Percentiles rank a stretch among this genome's conserved stretches.
Evolutionary conservation across 305 asterid genomes (phyloP).

Genomic region (Fraxinus dipetala): DNA sequence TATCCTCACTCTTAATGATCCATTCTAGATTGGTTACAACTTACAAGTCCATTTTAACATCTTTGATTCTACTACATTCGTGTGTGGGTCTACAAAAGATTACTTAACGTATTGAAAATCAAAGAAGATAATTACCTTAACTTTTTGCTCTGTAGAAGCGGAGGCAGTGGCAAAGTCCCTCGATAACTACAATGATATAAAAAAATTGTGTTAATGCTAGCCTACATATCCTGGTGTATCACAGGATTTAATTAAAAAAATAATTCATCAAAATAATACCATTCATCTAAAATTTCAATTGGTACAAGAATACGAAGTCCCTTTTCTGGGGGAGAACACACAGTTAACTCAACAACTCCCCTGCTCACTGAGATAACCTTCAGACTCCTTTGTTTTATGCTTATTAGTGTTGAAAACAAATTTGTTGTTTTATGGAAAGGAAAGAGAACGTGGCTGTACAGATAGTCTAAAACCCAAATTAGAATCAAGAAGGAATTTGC

Average conservation of each 20-base stretch:
- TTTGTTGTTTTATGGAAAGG: background rate
- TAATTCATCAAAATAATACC: background rate
- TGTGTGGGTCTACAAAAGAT: background rate
- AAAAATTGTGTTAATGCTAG: slow-evolving; percentile 10
- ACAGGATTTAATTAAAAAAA: background rate
- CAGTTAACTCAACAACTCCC: background rate
- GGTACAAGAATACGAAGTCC: background rate
- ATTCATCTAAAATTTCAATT: background rate
- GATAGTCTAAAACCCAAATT: background rate
- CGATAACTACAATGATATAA: slow-evolving; percentile 42
- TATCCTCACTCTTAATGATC: background rate
- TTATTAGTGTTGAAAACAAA: background rate
- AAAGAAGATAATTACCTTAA: slow-evolving; percentile 50
- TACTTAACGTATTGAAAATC: slow-evolving; percentile 48
- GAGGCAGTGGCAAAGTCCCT: slow-evolving; percentile 60
- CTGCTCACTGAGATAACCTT: background rate
- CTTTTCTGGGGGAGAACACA: background rate
- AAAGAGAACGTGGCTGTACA: background rate
- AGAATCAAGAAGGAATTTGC: background rate
- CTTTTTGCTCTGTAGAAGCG: slow-evolving; percentile 56
- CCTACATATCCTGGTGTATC: background rate
- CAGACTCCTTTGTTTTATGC: background rate
- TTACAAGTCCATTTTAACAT: background rate
- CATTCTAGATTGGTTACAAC: background rate
- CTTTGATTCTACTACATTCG: background rate